Base-by-base conservation (phyloP, 345 rosid genomes). In the Balakata baccata region DNA sequence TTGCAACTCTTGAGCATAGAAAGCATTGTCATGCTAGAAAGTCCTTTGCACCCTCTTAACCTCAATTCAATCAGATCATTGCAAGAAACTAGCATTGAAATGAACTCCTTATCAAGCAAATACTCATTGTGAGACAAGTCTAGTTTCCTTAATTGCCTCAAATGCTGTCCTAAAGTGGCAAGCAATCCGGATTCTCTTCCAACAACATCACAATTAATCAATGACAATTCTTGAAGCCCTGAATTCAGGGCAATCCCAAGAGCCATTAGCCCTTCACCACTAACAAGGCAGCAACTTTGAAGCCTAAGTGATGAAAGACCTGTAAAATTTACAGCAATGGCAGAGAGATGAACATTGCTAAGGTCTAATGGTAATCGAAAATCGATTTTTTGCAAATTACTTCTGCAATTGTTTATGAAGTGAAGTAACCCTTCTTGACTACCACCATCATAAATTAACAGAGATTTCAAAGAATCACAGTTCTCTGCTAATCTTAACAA, bases 301-400 rank as follows among this genome's bases (percentile, higher is more conserved):
- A 94, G 93, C 85, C 83, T 83, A 25, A 94, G 80, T 67, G 74
- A 73, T 2, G 84, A 83, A 13, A 94, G 73, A 72, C 71, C 60
- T 51, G 74, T 81, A 51, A 89, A 88, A 81, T 88, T 82, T 22
- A 69, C 46, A 11, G 90, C 87, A 9, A 85, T 60, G 20, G 97
- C 92, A n/a, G 70, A 67, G 18, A 94, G 82, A 81, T 94, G 98
- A 29, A 84, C 89, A 29, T 90, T 93, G 62, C 71, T 70, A 17
- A 94, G 86, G 88, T 94, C 98, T 76, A 94, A 66, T 11, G 98
- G 98, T 62, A 94, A 78, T 12, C 98, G 88, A 23, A 94, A 80
- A 76, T 92, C 97, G 17, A 94, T 85, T 37, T 63, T 89, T 29
- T 68, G 81, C 74, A 92, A 69, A 62, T 82, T 78, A 64, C 88